These are phyloP conservation scores for Phascolomyces articulosus DNA, from an alignment of 371 early-diverging fungal species.

Conservation along the genomic window DNA sequence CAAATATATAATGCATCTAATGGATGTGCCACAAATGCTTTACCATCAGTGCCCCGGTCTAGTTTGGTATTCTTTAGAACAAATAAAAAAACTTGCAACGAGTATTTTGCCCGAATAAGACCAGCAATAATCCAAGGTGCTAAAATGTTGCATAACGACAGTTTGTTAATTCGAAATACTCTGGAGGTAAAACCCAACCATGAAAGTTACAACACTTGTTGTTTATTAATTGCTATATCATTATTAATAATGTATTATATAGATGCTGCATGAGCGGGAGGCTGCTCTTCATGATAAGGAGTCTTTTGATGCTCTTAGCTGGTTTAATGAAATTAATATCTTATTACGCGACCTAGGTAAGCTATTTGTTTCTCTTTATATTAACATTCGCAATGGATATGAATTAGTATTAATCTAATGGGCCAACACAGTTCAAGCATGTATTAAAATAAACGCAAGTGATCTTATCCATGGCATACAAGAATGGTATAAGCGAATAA, in stretches of 20 bases:
- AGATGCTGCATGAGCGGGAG: conserved; percentile 4
- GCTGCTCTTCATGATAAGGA: conserved; percentile 7
- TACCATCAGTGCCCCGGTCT: conserved; percentile 66
- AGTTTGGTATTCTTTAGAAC: conserved; percentile 74
- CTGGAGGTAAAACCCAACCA: conserved; percentile 46
- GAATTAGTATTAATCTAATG: no score
- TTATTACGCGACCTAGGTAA: conserved; percentile 31
- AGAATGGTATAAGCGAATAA: conserved; percentile 37
- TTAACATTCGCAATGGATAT: no score
- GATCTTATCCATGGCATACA: conserved; percentile 45
- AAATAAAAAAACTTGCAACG: conserved; percentile 74
- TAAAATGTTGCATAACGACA: conserved; percentile 39
- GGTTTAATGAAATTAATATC: conserved; percentile 29
- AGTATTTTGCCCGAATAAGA: conserved; percentile 75
- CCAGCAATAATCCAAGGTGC: conserved; percentile 50
- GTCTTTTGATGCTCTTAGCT: conserved; percentile 11
- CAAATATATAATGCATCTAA: conserved; percentile 72
- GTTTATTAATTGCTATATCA: no score
- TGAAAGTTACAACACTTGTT: no score
- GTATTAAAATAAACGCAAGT: conserved; percentile 30
- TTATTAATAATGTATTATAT: no score
- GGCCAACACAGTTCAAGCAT: conserved; percentile 37
- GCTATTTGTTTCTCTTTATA: no score
- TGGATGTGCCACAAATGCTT: conserved; percentile 58
- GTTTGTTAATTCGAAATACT: conserved; percentile 47